Evolutionary conservation across 139 green algal genomes (phyloP), one percentile per base, ranked within the genome.

Genomic region (Zygnema cylindricum): DNA sequence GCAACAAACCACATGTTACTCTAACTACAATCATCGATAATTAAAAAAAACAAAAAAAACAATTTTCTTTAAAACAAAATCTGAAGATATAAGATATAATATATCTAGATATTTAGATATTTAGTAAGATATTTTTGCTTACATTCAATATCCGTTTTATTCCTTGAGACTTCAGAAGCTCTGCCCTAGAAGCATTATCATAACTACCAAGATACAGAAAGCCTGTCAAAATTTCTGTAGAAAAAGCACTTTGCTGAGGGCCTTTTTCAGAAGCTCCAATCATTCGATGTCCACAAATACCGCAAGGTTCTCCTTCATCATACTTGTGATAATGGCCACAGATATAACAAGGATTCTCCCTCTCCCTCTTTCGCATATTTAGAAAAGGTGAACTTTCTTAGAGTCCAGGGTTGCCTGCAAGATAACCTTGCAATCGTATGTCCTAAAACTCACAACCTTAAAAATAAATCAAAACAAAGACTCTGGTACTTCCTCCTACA

Each of bases 171-270:
- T 96, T 96, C 0, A 98, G 91, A 30, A 98, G 84, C 71, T 98
- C 96, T 23, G 93, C 92, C 16, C 96, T 86, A 0, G 94, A 96
- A 0, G 96, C 95, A 42, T 97, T 95, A 92, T 98, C 96, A 73
- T 98, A 98, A 84, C 92, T 95, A 42, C 96, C 96, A 7, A 98
- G 82, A 83, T 95, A 98, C 2, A 98, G 89, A 69, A 97, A 97
- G 21, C 92, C 92, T 25, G 93, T 93, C 11, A 98, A 88, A 22
- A 98, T 93, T 2, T 95, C 93, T 1, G 95, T 94, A 1, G 96
- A 96, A 25, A 97, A 93, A 33, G 86, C 86, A n/a, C 86, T 91
- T 7, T 89, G 69, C 73, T 35, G 86, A 7, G 93, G 92, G 0
- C 87, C 88, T 36, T 87, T 89, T 30, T 96, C 94, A n/a, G 83